Evolutionary conservation across 805 yeast species (phyloP).

Genomic region (Metschnikowia amazonensis): DNA sequence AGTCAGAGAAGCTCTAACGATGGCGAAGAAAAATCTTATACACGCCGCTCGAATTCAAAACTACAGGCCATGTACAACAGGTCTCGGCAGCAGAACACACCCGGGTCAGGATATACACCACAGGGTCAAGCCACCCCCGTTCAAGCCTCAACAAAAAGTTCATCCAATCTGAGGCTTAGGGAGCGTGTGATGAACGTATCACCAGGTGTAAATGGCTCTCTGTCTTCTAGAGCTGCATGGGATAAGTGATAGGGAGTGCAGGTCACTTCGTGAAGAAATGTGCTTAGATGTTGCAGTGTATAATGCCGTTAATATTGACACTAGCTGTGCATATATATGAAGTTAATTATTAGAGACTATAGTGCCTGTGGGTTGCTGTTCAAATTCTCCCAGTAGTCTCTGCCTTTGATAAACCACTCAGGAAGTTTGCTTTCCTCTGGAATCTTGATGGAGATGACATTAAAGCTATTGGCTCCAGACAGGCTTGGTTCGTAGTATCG

Average conservation of each 20-base stretch:
- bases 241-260: conserved; percentile 14
- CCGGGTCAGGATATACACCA: conserved; percentile 30
- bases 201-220: conserved; percentile 4
- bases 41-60: conserved; percentile 32
- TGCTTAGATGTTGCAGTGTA: neutral
- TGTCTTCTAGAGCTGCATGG: conserved; percentile 24
- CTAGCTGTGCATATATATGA: neutral
- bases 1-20: conserved; percentile 6
- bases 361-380: neutral
- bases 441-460: conserved; percentile 42
- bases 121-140: conserved; percentile 10
- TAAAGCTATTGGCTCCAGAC: conserved; percentile 34
- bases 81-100: conserved; percentile 35
- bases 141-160: conserved; percentile 6
- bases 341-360: neutral
- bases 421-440: conserved; percentile 70
- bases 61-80: conserved; percentile 40
- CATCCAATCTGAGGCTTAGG: conserved; percentile 19
- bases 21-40: conserved; percentile 19
- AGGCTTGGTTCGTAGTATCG: conserved; percentile 42
- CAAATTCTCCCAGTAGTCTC: conserved; percentile 60
- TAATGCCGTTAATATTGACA: neutral
- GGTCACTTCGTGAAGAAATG: neutral
- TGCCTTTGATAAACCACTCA: conserved; percentile 63
- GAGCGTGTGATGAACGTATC: conserved; percentile 16